phyloP scores from a whole-genome alignment of 352 stramenopile genomes.

The Pilasporangium apinafurcum region DNA sequence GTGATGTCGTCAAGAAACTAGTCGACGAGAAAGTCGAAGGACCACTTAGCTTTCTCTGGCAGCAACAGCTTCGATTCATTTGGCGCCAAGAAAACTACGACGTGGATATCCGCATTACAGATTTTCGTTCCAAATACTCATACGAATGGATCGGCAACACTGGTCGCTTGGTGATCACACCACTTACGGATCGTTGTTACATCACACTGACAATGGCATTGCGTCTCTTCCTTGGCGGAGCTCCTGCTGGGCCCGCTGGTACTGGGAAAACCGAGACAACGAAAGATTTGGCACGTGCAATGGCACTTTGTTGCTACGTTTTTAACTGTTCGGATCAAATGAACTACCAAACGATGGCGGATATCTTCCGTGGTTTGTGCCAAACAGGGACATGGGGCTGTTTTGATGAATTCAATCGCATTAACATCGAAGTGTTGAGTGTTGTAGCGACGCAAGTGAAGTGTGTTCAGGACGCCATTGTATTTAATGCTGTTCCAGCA shows the following conservation, averaged over 20 bases:
- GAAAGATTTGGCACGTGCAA: constrained; percentile 79
- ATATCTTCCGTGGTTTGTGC: constrained; percentile 82
- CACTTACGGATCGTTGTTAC: constrained; percentile 95
- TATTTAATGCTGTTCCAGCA: constrained; percentile 84
- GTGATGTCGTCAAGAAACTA: constrained; percentile 90
- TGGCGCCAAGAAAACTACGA: constrained; percentile 92
- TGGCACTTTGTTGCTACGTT: constrained; percentile 85
- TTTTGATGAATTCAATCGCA: constrained; percentile 88
- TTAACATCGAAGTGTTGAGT: constrained; percentile 86
- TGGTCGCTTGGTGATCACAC: constrained; percentile 93
- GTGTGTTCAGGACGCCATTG: constrained; percentile 81
- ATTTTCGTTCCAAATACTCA: constrained; percentile 93
- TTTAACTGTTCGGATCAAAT: constrained; percentile 90
- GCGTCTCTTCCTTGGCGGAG: constrained; percentile 94
- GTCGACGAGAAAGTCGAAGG: constrained; percentile 88
- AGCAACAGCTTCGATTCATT: constrained; percentile 85
- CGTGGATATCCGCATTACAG: constrained; percentile 95
- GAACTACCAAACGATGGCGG: constrained; percentile 88
- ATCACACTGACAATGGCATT: constrained; percentile 96
- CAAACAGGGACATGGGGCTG: constrained; percentile 85
- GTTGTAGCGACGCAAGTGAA: constrained; percentile 85
- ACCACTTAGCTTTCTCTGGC: constrained; percentile 83
- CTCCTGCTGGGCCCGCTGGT: constrained; percentile 88
- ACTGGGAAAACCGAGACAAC: constrained; percentile 90
- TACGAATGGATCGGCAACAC: constrained; percentile 89